A percentile compares a stretch with the other conserved stretches of the same genome.
Evolutionary conservation across 2,329 filamentous ascomycete genomes (phyloP).

Genomic region (Zymoseptoria ardabiliae): DNA sequence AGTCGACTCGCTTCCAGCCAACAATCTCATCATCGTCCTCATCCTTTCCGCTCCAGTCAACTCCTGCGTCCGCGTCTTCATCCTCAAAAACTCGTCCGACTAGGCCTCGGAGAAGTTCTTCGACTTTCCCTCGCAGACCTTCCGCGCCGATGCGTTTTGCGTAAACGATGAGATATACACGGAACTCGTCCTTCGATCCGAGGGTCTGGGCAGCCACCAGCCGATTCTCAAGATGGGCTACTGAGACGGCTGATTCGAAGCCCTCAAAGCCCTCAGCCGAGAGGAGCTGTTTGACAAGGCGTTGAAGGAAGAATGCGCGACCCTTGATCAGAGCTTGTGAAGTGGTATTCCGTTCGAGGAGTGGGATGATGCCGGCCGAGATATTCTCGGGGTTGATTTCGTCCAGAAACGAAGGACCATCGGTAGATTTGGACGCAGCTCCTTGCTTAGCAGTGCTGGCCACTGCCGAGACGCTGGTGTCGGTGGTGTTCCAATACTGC

Average conservation of each 20-base stretch:
- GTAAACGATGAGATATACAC: slow-evolving; percentile 95
- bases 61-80: slow-evolving; percentile 48
- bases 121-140: slow-evolving; percentile 77
- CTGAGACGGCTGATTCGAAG: slow-evolving; percentile 83
- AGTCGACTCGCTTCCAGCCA: slow-evolving; percentile 81
- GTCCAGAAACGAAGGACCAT: slow-evolving; percentile 44
- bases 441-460: slow-evolving; percentile 49
- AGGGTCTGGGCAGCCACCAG: slow-evolving; percentile 82
- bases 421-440: slow-evolving; percentile 7
- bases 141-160: slow-evolving; percentile 91
- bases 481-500: slow-evolving; percentile 98
- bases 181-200: slow-evolving; percentile 83
- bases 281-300: slow-evolving; percentile 81
- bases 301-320: slow-evolving; percentile 81
- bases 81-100: slow-evolving; percentile 64
- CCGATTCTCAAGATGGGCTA: slow-evolving; percentile 91
- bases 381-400: slow-evolving; percentile 52
- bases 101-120: slow-evolving; percentile 78
- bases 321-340: slow-evolving; percentile 87
- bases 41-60: slow-evolving; percentile 60
- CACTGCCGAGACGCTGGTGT: slow-evolving; percentile 76
- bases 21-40: slow-evolving; percentile 80
- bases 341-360: slow-evolving; percentile 89
- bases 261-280: slow-evolving; percentile 85
- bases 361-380: slow-evolving; percentile 87